Evolutionary conservation across 805 yeast genomes (phyloP).

Genomic region (Cyberlindnera americana): DNA sequence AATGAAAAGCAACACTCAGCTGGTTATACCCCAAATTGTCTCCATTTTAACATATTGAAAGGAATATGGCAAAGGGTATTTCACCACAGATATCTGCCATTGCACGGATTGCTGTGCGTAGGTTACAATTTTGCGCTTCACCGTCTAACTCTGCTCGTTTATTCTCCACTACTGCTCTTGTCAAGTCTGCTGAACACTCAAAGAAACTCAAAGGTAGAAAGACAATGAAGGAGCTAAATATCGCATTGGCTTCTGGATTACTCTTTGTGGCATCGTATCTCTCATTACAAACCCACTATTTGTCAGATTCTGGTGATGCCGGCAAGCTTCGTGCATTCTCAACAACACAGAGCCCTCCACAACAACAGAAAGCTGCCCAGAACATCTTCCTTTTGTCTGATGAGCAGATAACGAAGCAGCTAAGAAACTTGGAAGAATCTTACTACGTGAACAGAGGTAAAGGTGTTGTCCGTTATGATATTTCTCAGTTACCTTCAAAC

Average conservation of each 20-base stretch:
- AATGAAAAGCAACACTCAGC: too few relatives aligned
- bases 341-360: constrained; percentile 23
- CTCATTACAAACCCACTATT: constrained; percentile 23
- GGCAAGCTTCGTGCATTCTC: constrained; percentile 18
- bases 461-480: constrained; percentile 86
- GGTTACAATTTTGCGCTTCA: constrained; percentile 1
- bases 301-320: constrained; percentile 25
- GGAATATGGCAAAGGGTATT: constrained; percentile 10
- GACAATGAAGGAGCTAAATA: constrained; percentile 19
- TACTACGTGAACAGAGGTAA: constrained; percentile 76
- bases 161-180: constrained; percentile 9
- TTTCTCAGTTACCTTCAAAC: constrained; percentile 86
- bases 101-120: constrained; percentile 11
- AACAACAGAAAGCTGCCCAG: constrained; percentile 38
- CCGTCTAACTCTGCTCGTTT: constrained; percentile 2
- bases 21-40: too few relatives aligned
- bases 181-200: not conserved
- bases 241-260: constrained; percentile 29
- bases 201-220: constrained; percentile 7
- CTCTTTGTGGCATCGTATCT: constrained; percentile 28
- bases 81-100: constrained; percentile 6
- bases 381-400: constrained; percentile 57
- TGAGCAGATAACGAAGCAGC: constrained; percentile 63
- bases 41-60: too few relatives aligned
- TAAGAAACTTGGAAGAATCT: constrained; percentile 76